These are phyloP conservation scores for Phytophthora brassicae DNA, from an alignment of 352 stramenopile species.

Conservation along the genomic window DNA sequence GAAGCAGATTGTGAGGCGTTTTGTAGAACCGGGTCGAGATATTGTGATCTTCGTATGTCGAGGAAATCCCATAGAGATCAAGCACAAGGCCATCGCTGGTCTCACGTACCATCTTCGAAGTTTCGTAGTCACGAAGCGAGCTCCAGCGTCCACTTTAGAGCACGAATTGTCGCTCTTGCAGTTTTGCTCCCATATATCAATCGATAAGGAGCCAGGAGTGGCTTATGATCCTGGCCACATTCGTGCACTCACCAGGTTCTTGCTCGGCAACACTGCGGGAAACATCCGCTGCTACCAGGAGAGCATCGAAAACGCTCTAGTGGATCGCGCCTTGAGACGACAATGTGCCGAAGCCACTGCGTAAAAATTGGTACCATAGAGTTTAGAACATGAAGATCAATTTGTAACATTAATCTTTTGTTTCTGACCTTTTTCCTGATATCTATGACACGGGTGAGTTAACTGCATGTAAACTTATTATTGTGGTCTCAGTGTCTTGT, in stretches of 20 bases:
- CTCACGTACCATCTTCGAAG: slow-evolving; percentile 25
- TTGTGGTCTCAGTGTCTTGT: slow-evolving; percentile 9
- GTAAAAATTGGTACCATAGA: not conserved
- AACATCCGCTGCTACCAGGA: slow-evolving; percentile 42
- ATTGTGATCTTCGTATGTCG: slow-evolving; percentile 26
- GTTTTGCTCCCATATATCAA: slow-evolving; percentile 51
- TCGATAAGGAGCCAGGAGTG: slow-evolving; percentile 38
- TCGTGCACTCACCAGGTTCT: slow-evolving; percentile 45
- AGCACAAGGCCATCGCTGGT: slow-evolving; percentile 24
- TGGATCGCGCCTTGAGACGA: slow-evolving; percentile 21
- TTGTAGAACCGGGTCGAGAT: slow-evolving; percentile 27
- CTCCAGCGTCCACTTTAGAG: slow-evolving; percentile 26
- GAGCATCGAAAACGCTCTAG: slow-evolving; percentile 49
- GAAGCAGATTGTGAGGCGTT: slow-evolving; percentile 33
- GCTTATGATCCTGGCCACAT: slow-evolving; percentile 31
- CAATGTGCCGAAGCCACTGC: slow-evolving; percentile 2
- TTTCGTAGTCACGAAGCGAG: slow-evolving; percentile 45
- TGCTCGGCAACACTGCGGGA: slow-evolving; percentile 36
- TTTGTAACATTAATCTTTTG: too few relatives aligned
- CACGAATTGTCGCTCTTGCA: slow-evolving; percentile 47
- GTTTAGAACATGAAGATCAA: not conserved
- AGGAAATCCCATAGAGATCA: slow-evolving; percentile 26
- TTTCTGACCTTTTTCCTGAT: too few relatives aligned
- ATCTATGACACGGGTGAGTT: too few relatives aligned
- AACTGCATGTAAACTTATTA: not conserved